Base-by-base conservation (phyloP, 2,329 filamentous ascomycete species). In the Teratosphaeriaceae sp. region DNA sequence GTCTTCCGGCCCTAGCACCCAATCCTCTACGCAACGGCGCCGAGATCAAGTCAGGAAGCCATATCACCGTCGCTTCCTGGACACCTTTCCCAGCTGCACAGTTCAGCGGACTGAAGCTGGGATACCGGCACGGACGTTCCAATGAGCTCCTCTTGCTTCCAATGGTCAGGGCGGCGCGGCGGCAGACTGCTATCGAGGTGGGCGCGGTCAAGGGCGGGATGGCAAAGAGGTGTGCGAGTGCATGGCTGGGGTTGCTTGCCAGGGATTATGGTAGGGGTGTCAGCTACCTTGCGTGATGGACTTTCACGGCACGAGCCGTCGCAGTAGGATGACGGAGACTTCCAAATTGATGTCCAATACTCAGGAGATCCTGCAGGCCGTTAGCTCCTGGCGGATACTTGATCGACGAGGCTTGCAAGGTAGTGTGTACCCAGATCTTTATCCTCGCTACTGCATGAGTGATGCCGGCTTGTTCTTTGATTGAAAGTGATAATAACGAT, bases 31-130 rank as follows among this genome's bases (percentile, higher is more conserved):
- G 24, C 15, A 29, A 39, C 30, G 29, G 42, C 11, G 44, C 48
- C 9, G 19, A 36, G 13, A 38, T 45, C 2, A 22, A 18, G 18
- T n/a, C 29, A 9, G 47, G 47, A 16, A 43, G 44, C 19, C 34
- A 43, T 23, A 48, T 51, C 34, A 42, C 31, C 9, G 37, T 53
- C 27, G 22, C 38, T 12, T 26, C 36, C 6, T 51, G 46, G 42
- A 33, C 19, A 11, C 39, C 37, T 13, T 53, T 53, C 31, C 21
- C 37, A n/a, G 19, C 20, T 16, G 42, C 51, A 2, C 15, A 36
- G n/a, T 52, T 49, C 46, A 43, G 49, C 16, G 43, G 44, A 5
- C 30, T 52, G 30, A 34, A 38, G 13, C 22, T 50, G 23, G 21
- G 40, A 39, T 27, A 26, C 21, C 8, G 31, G 22, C 8, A 35